phyloP scores from a whole-genome alignment of 306 rosid genomes.

The Vachellia collinsii region DNA sequence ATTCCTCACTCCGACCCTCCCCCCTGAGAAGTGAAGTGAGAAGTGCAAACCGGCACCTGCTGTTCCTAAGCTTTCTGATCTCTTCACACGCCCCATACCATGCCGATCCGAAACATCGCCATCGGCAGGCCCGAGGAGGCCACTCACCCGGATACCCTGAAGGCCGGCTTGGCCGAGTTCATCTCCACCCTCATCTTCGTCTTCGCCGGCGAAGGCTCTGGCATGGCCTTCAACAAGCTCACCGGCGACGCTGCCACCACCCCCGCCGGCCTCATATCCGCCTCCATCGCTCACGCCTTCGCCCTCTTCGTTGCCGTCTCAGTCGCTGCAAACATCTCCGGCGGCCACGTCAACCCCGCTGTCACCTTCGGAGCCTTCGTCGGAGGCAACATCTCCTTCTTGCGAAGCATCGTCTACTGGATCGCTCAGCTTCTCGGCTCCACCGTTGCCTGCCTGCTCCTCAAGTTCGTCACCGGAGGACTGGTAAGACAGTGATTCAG shows the following conservation, averaged over 20 bases:
- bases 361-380: conserved; percentile 88
- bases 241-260: conserved; percentile 54
- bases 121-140: conserved; percentile 70
- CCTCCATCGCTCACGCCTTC: conserved; percentile 78
- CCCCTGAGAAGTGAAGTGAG: neutral
- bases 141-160: conserved; percentile 65
- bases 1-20: neutral
- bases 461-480: conserved; percentile 58
- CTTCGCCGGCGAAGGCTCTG: conserved; percentile 86
- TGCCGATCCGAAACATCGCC: conserved; percentile 80
- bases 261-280: conserved; percentile 71
- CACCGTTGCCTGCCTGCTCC: conserved; percentile 67
- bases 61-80: neutral
- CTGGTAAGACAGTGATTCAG: conserved; percentile 43
- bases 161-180: conserved; percentile 79
- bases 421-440: conserved; percentile 90
- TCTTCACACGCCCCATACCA: neutral
- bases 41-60: neutral
- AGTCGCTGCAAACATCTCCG: conserved; percentile 78
- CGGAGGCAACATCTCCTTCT: conserved; percentile 80
- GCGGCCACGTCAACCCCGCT: conserved; percentile 96
- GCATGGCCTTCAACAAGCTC: conserved; percentile 83
- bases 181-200: conserved; percentile 88
- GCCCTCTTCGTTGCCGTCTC: conserved; percentile 85
- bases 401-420: conserved; percentile 78